phyloP scores from a whole-genome alignment of 2,329 filamentous ascomycete species.

The Hymenoscyphus occultus region DNA sequence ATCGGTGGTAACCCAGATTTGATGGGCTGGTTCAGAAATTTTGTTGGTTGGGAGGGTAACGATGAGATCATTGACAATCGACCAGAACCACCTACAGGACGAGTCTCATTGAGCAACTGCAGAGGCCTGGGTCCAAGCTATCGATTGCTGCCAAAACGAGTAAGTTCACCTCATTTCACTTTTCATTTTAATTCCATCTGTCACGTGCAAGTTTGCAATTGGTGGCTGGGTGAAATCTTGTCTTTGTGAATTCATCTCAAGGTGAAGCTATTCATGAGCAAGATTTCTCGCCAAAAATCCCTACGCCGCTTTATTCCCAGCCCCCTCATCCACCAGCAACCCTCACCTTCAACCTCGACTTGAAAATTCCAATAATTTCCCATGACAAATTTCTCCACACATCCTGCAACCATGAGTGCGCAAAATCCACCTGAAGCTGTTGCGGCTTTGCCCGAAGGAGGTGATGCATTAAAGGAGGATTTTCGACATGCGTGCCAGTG shows the following conservation, averaged over 20 bases:
- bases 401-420: background rate
- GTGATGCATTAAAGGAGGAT: background rate
- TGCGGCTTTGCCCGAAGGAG: no score
- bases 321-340: background rate
- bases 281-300: background rate
- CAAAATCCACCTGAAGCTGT: background rate
- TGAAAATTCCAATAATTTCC: background rate
- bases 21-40: conserved; percentile 82
- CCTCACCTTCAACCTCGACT: background rate
- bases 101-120: conserved; percentile 93
- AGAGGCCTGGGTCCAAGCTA: conserved; percentile 95
- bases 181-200: background rate
- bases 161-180: conserved; percentile 38
- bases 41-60: conserved; percentile 73
- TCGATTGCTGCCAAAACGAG: conserved; percentile 80
- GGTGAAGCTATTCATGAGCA: background rate
- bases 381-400: background rate
- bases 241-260: background rate
- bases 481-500: background rate
- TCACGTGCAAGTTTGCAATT: background rate
- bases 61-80: conserved; percentile 78
- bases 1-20: conserved; percentile 86
- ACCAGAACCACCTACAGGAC: conserved; percentile 69
- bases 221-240: background rate
- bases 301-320: background rate